phyloP scores from a whole-genome alignment of 2,329 filamentous ascomycete species.

The Metarhizium album region DNA sequence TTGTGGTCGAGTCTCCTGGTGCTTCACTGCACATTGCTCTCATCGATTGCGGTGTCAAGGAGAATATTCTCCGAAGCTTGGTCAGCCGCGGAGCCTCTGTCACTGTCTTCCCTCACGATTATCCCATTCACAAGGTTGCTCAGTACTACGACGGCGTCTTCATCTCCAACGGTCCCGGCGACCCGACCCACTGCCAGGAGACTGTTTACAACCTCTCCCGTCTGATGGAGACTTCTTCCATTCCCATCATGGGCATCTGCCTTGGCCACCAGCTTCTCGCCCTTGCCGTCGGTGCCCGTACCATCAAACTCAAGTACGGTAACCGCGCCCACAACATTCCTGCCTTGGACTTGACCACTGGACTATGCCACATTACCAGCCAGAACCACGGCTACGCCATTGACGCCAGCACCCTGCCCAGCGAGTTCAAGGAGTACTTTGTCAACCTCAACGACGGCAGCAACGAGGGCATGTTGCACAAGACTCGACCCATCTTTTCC shows the following conservation, averaged over 20 bases:
- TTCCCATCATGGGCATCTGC: constrained; percentile 96
- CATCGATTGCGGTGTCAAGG: constrained; percentile 97
- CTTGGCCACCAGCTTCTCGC: constrained; percentile 94
- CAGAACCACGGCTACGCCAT: constrained; percentile 99
- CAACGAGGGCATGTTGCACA: constrained; percentile 97
- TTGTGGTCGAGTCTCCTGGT: constrained; percentile 78
- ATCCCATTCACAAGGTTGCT: constrained; percentile 95
- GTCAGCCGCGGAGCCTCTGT: constrained; percentile 86
- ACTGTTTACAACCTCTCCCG: constrained; percentile 87
- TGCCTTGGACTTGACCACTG: constrained; percentile 84
- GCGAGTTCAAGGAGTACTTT: constrained; percentile 95
- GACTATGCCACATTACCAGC: constrained; percentile 95
- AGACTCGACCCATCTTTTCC: constrained; percentile 90
- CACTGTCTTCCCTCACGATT: constrained; percentile 92
- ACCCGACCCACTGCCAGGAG: constrained; percentile 91
- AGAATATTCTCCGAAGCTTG: constrained; percentile 95
- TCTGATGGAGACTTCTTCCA: constrained; percentile 80
- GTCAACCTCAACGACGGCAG: constrained; percentile 95
- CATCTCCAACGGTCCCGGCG: constrained; percentile 97
- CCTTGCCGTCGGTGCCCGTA: constrained; percentile 76
- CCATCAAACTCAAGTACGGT: constrained; percentile 97
- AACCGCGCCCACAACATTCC: constrained; percentile 99
- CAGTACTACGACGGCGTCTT: constrained; percentile 98
- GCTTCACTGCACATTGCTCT: constrained; percentile 86
- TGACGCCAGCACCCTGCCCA: constrained; percentile 68